Evolutionary conservation across 139 green algal genomes (phyloP), one percentile per base, ranked within the genome.

Genomic region (Dunaliella primolecta): DNA sequence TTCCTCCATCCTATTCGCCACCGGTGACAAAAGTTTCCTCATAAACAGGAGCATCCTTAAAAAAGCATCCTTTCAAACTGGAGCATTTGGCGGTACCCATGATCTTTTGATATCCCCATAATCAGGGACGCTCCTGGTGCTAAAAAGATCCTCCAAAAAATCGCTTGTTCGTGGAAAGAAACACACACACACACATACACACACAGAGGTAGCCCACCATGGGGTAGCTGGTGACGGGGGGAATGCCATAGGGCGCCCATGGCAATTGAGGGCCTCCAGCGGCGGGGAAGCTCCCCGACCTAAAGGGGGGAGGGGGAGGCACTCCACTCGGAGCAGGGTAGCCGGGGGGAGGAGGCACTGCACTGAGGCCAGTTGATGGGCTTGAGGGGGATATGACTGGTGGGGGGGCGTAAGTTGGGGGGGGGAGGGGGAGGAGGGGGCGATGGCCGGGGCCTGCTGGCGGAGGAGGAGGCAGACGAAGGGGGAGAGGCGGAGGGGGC

Each of bases 341-440:
- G 56, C 56, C 80, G 2, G 80, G 56, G 34, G 80, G 80, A 55
- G 80, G 56, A 36, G 64, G 78, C n/a, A 38, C n/a, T 31, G 78
- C 35, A 64, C 46, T 15, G n/a, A n/a, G n/a, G n/a, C n/a, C n/a
- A n/a, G n/a, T n/a, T 15, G 7, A 7, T 64, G 46, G 15, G 15
- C 46, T 64, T 64, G 46, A 64, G 15, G 46, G 46, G 15, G 46
- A 15, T 15, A 64, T 7, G 7, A 64, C 46, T 15, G 46, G 46
- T 7, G 46, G 46, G 46, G 46, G 46, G 7, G 46, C 46, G 46
- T 64, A 64, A 25, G 46, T 64, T 7, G 46, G 46, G 46, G 46
- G 46, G 7, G 46, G 46, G n/a, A n/a, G n/a, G n/a, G n/a, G n/a
- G n/a, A n/a, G n/a, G n/a, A n/a, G n/a, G n/a, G n/a, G n/a, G n/a